These are phyloP conservation scores for Pseudoturritis turrita DNA, from an alignment of 345 rosid genomes.

Conservation along the genomic window DNA sequence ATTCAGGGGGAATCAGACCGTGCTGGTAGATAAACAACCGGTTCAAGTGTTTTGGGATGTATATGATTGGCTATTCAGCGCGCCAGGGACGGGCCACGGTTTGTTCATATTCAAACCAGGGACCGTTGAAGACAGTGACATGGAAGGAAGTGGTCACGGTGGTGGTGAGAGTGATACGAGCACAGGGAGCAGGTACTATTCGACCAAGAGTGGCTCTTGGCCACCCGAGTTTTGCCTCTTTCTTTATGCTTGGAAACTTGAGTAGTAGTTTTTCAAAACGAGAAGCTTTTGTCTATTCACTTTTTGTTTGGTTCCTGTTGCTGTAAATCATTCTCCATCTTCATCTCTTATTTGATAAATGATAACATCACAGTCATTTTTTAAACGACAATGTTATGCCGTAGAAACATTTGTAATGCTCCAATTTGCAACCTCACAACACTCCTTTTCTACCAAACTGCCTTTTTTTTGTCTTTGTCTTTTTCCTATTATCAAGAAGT, in stretches of 20 bases:
- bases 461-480: not conserved
- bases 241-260: slow-evolving; percentile 49
- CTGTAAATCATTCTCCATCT: slow-evolving; percentile 2
- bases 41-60: slow-evolving; percentile 95
- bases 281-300: not conserved
- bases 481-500: not conserved
- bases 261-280: slow-evolving; percentile 13
- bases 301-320: not conserved
- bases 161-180: slow-evolving; percentile 51
- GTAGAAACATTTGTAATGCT: not conserved
- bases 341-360: not conserved
- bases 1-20: slow-evolving; percentile 86
- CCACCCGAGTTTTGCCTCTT: slow-evolving; percentile 69
- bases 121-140: slow-evolving; percentile 14
- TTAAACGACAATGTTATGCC: not conserved
- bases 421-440: not conserved
- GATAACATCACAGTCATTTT: not conserved
- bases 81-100: slow-evolving; percentile 68
- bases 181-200: slow-evolving; percentile 49
- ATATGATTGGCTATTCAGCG: slow-evolving; percentile 79
- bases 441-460: not conserved
- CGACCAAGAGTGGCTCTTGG: slow-evolving; percentile 35
- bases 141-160: slow-evolving; percentile 37
- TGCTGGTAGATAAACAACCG: slow-evolving; percentile 65
- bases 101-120: slow-evolving; percentile 77